These are phyloP conservation scores for Penicillium turbatum DNA, from an alignment of 495 filamentous ascomycete species.

Conservation along the genomic window DNA sequence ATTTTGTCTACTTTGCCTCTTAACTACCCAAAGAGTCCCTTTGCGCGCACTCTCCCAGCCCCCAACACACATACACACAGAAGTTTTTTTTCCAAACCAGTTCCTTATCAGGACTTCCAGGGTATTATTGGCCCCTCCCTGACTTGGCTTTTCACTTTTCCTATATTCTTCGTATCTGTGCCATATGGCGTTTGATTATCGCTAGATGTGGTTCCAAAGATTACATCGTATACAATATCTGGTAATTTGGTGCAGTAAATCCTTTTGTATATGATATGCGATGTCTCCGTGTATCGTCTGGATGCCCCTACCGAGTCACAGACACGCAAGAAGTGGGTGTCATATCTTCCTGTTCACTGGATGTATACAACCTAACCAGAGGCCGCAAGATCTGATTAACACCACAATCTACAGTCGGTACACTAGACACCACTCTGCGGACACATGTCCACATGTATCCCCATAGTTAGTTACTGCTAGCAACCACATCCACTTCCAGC, in stretches of 20 bases:
- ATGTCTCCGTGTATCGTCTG: too few species aligned
- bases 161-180: slow-evolving; percentile 21
- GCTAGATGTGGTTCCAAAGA: slow-evolving; percentile 27
- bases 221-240: slow-evolving; percentile 9
- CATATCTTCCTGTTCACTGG: too few species aligned
- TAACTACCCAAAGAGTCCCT: slow-evolving; percentile 33
- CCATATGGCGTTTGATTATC: slow-evolving; percentile 23
- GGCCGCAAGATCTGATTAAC: too few species aligned
- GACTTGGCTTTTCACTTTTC: slow-evolving; percentile 18
- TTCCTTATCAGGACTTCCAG: slow-evolving; percentile 33
- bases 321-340: too few species aligned
- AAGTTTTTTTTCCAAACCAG: slow-evolving; percentile 31
- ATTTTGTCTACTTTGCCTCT: slow-evolving; percentile 31
- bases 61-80: slow-evolving; percentile 28
- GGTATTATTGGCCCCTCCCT: slow-evolving; percentile 24
- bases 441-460: too few species aligned
- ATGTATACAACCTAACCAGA: too few species aligned
- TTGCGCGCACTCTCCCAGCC: slow-evolving; percentile 33
- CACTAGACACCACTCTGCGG: too few species aligned
- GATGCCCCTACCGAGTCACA: too few species aligned
- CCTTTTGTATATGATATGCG: background rate
- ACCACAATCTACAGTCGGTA: too few species aligned
- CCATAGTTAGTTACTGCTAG: too few species aligned
- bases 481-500: too few species aligned
- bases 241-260: background rate